Conservation (phyloP, 345 rosid species). For the Brassica juncea region DNA sequence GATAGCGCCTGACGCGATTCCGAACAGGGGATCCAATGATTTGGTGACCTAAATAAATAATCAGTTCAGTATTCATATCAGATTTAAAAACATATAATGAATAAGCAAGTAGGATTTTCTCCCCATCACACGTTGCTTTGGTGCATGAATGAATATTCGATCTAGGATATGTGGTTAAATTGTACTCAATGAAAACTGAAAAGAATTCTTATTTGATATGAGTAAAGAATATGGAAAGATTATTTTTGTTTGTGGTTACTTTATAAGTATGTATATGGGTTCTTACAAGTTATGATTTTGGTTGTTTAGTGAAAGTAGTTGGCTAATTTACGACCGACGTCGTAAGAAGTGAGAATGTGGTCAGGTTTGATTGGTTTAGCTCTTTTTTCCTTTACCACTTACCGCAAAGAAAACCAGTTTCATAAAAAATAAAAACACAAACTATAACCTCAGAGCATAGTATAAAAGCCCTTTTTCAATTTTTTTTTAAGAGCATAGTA, state of each 20-base stretch:
- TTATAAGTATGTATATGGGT: neutral
- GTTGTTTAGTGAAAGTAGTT: constrained; percentile 12
- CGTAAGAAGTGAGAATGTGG: constrained; percentile 21
- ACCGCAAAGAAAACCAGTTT: too few relatives aligned
- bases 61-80: neutral
- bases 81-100: neutral
- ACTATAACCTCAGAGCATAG: too few relatives aligned
- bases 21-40: too few relatives aligned
- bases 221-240: neutral
- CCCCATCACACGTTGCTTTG: neutral
- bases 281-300: constrained; percentile 21
- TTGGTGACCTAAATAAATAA: neutral
- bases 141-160: neutral
- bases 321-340: constrained; percentile 34
- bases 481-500: too few relatives aligned
- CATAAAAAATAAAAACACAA: too few relatives aligned
- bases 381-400: neutral
- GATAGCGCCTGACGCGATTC: too few relatives aligned
- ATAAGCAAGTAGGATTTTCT: neutral
- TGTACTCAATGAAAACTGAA: neutral
- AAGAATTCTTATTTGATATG: neutral
- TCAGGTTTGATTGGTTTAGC: constrained; percentile 4
- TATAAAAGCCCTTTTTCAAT: too few relatives aligned
- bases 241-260: neutral
- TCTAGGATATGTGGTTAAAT: neutral